A percentile compares a stretch with the other conserved stretches of the same genome.
Conservation (phyloP, 805 yeast species). For the Saccharomycopsis malanga region DNA sequence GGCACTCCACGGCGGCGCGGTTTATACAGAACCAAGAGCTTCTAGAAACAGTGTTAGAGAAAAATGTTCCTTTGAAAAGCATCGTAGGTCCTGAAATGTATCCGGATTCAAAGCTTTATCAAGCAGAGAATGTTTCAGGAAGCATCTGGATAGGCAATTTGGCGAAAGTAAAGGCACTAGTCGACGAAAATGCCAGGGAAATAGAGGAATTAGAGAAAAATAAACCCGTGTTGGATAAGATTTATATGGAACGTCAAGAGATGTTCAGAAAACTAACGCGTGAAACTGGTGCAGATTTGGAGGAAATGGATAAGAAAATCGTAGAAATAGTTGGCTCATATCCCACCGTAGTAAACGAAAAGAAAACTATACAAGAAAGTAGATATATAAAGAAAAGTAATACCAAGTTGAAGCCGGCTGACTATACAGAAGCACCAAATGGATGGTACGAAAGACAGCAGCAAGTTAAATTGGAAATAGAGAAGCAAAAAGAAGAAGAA, state of each 20-base stretch:
- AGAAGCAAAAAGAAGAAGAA: slow-evolving; percentile 14
- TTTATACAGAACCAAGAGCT: slow-evolving; percentile 43
- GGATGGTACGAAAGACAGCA: slow-evolving; percentile 19
- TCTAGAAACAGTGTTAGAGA: slow-evolving; percentile 41
- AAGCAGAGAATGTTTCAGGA: slow-evolving; percentile 2
- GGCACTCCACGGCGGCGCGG: slow-evolving; percentile 39
- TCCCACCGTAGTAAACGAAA: neutral
- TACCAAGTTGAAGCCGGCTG: slow-evolving; percentile 8
- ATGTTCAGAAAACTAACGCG: neutral
- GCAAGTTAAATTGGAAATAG: slow-evolving; percentile 10
- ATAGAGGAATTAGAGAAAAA: slow-evolving; percentile 19
- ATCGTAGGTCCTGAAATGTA: slow-evolving; percentile 36
- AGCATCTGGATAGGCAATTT: slow-evolving; percentile 20
- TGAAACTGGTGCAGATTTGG: neutral
- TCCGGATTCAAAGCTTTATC: slow-evolving; percentile 15
- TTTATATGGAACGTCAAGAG: neutral
- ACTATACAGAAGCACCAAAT: slow-evolving; percentile 19
- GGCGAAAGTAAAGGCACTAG: slow-evolving; percentile 8
- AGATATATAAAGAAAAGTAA: slow-evolving; percentile 4
- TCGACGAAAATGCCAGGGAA: slow-evolving; percentile 21
- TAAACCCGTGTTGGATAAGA: neutral
- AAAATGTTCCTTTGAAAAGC: slow-evolving; percentile 38
- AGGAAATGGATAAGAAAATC: slow-evolving; percentile 4
- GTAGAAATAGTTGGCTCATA: neutral
- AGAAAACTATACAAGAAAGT: neutral